Conservation (phyloP, 164 flowering plant genomes). For the Dillenia suffruticosa region DNA sequence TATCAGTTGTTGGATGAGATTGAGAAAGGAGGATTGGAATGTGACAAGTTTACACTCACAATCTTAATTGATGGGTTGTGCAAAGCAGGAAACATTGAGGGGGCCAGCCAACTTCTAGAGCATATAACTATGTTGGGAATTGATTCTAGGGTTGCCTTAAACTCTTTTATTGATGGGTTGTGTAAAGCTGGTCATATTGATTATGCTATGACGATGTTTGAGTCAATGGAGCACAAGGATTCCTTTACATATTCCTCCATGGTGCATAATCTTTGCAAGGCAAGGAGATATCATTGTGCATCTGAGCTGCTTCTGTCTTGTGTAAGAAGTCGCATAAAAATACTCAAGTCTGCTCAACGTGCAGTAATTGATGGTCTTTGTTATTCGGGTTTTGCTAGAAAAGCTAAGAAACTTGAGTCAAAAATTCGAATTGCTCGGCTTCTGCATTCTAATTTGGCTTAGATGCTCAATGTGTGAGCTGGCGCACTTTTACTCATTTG, state of each 20-base stretch:
- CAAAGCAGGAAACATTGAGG: constrained; percentile 51
- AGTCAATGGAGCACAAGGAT: constrained; percentile 65
- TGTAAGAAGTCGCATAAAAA: constrained; percentile 40
- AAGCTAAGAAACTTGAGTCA: constrained; percentile 36
- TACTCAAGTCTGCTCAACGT: constrained; percentile 43
- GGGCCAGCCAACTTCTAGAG: constrained; percentile 39
- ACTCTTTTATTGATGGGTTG: constrained; percentile 61
- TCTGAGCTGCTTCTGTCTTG: constrained; percentile 51
- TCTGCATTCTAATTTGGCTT: constrained; percentile 8
- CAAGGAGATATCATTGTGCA: constrained; percentile 46
- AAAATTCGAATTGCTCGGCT: constrained; percentile 34
- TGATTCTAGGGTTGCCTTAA: constrained; percentile 51
- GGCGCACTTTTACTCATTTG: no score
- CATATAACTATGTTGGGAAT: constrained; percentile 42
- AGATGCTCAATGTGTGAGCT: no score
- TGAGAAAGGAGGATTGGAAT: constrained; percentile 46
- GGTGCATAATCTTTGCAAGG: constrained; percentile 77
- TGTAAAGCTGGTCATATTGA: constrained; percentile 56
- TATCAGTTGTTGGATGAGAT: constrained; percentile 49
- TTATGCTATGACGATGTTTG: constrained; percentile 51
- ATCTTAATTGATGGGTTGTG: constrained; percentile 70
- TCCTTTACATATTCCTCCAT: constrained; percentile 68
- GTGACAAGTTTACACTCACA: constrained; percentile 68
- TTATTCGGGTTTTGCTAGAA: constrained; percentile 34
- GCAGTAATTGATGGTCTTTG: constrained; percentile 68